Evolutionary conservation across 768 basidiomycete species (phyloP), one percentile per base, ranked within the genome.

Genomic region (Boletus patriciae): DNA sequence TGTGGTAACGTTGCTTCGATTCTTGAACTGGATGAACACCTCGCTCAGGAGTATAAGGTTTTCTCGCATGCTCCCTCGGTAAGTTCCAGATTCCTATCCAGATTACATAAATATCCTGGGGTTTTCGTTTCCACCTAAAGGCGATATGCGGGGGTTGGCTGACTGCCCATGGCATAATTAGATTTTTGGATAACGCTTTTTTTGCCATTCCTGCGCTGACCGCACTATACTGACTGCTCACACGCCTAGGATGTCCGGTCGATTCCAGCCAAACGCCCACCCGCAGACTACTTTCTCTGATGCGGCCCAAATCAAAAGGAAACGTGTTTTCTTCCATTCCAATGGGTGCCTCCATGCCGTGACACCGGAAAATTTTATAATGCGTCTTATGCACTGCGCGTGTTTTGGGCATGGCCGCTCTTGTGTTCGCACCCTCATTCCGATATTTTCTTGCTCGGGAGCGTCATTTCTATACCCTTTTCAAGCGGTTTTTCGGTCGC

Each of bases 1-100:
- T 98, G 96, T 70, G 96, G 96, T 18, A 97, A 98, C 71, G 91
- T 96, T 23, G 94, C 95, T 33, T 94, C 92, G 29, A 94, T 98
- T 65, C 79, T 98, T 18, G 89, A 96, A 70, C 79, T 99, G 50
- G 94, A 98, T 71, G 97, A 98, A 64, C 81, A 94, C 64, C 82
- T 98, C 31, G 84, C 84, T 27, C 94, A 97, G 70, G 92, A 94
- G 71, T 99, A 98, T 76, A 96, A 95, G 68, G 94, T 96, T 18
- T 98, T 99, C 73, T 80, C 85, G 41, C 91, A 93, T 66, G 96
- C 96, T 7, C 85, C 92, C 1, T 80, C 91, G 72, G 91, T 92
- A 71, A 66, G 87, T 79, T 40, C 45, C 60, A 60, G 21, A 38
- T 44, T 54, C 29, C 37, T 18, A 29, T 51, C 25, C 55, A 10